Percentiles rank a stretch among this genome's conserved stretches.
phyloP scores from a whole-genome alignment of 2,329 filamentous ascomycete genomes.

The Balansia obtecta region DNA sequence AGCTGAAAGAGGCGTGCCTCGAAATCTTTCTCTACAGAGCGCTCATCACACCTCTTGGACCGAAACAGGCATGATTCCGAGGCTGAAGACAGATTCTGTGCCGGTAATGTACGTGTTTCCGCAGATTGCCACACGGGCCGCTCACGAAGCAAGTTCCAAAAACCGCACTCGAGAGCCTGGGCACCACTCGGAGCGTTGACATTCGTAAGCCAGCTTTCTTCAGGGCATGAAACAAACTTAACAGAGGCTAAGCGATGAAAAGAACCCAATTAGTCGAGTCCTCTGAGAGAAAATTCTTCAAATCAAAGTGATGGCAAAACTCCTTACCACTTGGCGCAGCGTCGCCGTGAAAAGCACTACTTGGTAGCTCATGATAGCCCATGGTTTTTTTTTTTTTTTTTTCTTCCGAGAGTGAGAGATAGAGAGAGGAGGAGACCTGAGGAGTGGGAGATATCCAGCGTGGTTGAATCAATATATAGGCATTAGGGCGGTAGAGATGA shows the following conservation, averaged over 20 bases:
- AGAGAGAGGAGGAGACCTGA: too few species aligned
- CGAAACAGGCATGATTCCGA: neutral
- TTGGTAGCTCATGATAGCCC: neutral
- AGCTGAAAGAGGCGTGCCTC: neutral
- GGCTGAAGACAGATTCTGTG: neutral
- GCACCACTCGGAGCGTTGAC: neutral
- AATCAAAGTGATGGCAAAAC: constrained; percentile 16
- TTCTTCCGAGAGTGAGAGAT: too few species aligned
- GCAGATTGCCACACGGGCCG: neutral
- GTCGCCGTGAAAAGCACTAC: neutral
- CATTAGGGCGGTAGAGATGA: neutral
- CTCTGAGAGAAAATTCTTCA: constrained; percentile 23
- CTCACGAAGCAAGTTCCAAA: too few species aligned
- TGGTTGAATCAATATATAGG: neutral
- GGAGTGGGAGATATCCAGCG: too few species aligned
- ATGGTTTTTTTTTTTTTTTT: neutral
- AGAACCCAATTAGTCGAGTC: too few species aligned
- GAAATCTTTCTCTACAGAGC: neutral
- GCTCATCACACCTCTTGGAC: neutral
- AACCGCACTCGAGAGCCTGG: neutral
- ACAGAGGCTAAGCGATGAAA: constrained; percentile 12
- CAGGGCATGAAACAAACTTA: constrained; percentile 10
- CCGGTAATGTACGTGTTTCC: neutral
- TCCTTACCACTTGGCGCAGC: neutral
- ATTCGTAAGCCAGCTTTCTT: constrained; percentile 4